A percentile compares a stretch with the other conserved stretches of the same genome.
These are phyloP conservation scores for Globisporangium abappressorium DNA, from an alignment of 352 stramenopile genomes.

Conservation along the genomic window DNA sequence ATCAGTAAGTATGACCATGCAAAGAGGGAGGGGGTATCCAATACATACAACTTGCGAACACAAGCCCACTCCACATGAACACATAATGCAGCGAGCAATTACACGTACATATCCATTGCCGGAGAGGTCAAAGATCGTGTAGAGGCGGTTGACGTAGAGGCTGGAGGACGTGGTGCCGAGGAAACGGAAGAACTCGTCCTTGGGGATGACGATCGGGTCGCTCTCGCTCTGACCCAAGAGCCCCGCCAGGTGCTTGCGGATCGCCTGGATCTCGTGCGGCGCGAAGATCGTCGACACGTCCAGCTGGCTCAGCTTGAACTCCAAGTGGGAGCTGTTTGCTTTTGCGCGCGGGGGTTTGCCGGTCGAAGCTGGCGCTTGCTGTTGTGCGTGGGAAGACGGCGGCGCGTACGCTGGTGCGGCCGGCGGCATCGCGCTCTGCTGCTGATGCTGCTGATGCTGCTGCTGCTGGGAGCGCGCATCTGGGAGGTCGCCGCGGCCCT, in stretches of 20 bases:
- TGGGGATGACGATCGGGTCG: slow-evolving; percentile 73
- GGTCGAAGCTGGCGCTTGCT: slow-evolving; percentile 12
- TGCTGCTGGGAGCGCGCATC: slow-evolving; percentile 12
- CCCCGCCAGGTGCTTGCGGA: slow-evolving; percentile 68
- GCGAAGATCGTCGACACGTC: slow-evolving; percentile 77
- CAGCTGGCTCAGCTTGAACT: slow-evolving; percentile 69
- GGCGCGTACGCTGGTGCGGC: slow-evolving; percentile 5
- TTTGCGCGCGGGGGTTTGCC: slow-evolving; percentile 21
- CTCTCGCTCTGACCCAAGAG: slow-evolving; percentile 67
- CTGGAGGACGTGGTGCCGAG: slow-evolving; percentile 66
- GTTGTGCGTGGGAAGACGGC: slow-evolving; percentile 7
- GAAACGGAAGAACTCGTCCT: slow-evolving; percentile 87
- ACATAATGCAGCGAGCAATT: neutral
- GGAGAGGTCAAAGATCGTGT: slow-evolving; percentile 83
- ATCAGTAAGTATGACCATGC: neutral
- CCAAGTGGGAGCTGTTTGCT: slow-evolving; percentile 39
- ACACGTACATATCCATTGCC: slow-evolving; percentile 60
- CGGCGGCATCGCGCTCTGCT: slow-evolving; percentile 1
- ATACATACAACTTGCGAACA: neutral
- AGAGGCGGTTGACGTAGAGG: slow-evolving; percentile 83
- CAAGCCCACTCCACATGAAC: neutral
- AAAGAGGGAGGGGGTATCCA: neutral
- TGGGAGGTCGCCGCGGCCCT: slow-evolving; percentile 18
- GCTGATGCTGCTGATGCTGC: slow-evolving; percentile 16
- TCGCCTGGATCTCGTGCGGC: slow-evolving; percentile 71